Percentiles rank a stretch among this genome's conserved stretches.
phyloP scores from a whole-genome alignment of 2,329 filamentous ascomycete species.

The Apiospora marii region DNA sequence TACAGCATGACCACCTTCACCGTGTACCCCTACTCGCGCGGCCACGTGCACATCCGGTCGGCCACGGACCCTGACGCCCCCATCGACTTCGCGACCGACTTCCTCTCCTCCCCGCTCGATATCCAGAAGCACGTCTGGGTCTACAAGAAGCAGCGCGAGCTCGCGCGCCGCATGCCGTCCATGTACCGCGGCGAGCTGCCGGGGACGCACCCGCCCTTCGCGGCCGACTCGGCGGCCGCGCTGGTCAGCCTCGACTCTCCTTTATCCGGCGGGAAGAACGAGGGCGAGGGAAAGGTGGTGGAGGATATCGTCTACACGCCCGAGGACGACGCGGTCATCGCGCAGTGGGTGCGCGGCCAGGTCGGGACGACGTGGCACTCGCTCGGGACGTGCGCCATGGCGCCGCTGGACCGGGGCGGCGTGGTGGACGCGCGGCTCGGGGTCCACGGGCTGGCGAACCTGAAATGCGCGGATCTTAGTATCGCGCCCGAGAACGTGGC shows the following conservation, averaged over 20 bases:
- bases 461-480: slow-evolving; percentile 47
- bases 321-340: slow-evolving; percentile 53
- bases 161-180: slow-evolving; percentile 61
- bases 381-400: slow-evolving; percentile 58
- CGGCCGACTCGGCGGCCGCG: slow-evolving; percentile 48
- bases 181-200: slow-evolving; percentile 56
- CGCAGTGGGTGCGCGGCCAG: slow-evolving; percentile 44
- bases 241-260: slow-evolving; percentile 29
- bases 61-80: slow-evolving; percentile 48
- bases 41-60: slow-evolving; percentile 65
- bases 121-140: slow-evolving; percentile 66
- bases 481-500: slow-evolving; percentile 43
- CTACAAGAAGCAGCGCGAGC: slow-evolving; percentile 70
- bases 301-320: slow-evolving; percentile 54
- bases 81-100: slow-evolving; percentile 65
- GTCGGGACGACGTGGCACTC: slow-evolving; percentile 48
- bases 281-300: slow-evolving; percentile 31
- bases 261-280: background rate
- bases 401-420: slow-evolving; percentile 55
- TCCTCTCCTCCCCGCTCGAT: slow-evolving; percentile 62
- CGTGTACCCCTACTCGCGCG: slow-evolving; percentile 67
- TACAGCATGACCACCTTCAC: slow-evolving; percentile 59
- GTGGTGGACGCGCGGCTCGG: slow-evolving; percentile 56
- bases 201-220: slow-evolving; percentile 53
- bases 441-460: slow-evolving; percentile 45